These are phyloP conservation scores for Neoboletus subvelutipes DNA, from an alignment of 768 basidiomycete species.

Conservation along the genomic window DNA sequence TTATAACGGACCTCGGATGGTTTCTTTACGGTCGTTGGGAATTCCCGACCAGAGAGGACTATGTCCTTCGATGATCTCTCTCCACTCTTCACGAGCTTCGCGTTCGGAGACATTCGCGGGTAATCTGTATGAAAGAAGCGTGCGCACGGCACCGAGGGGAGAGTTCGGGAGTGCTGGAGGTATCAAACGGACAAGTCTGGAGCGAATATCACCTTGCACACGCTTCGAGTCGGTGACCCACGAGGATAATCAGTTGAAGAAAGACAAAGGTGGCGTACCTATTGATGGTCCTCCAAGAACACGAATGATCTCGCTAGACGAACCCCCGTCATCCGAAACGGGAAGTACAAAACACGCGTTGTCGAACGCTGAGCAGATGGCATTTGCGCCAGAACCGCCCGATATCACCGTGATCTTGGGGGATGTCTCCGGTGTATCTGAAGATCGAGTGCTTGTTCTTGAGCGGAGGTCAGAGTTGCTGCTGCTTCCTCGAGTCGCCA, in stretches of 20 bases:
- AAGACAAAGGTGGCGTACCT: conserved; percentile 42
- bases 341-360: conserved; percentile 82
- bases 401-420: conserved; percentile 75
- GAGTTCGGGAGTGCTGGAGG: conserved; percentile 59
- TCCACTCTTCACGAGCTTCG: conserved; percentile 87
- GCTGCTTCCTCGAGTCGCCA: conserved; percentile 14
- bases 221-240: conserved; percentile 4
- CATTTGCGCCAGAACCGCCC: conserved; percentile 93
- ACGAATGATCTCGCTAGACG: conserved; percentile 91
- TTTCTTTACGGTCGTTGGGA: conserved; percentile 87
- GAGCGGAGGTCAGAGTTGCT: conserved; percentile 1
- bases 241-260: conserved; percentile 15
- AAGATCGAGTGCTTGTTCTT: conserved; percentile 3
- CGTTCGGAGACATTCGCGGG: conserved; percentile 65
- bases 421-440: conserved; percentile 4
- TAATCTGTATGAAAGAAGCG: conserved; percentile 77
- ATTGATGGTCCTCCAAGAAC: conserved; percentile 87
- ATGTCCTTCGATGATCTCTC: conserved; percentile 86
- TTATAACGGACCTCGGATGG: conserved; percentile 66
- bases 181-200: conserved; percentile 85
- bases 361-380: conserved; percentile 83
- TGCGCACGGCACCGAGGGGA: conserved; percentile 69
- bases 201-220: conserved; percentile 77
- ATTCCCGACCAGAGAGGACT: conserved; percentile 82
- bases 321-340: conserved; percentile 94